Conservation (phyloP, 2,329 filamentous ascomycete species). For the Epichloe hybrida region DNA sequence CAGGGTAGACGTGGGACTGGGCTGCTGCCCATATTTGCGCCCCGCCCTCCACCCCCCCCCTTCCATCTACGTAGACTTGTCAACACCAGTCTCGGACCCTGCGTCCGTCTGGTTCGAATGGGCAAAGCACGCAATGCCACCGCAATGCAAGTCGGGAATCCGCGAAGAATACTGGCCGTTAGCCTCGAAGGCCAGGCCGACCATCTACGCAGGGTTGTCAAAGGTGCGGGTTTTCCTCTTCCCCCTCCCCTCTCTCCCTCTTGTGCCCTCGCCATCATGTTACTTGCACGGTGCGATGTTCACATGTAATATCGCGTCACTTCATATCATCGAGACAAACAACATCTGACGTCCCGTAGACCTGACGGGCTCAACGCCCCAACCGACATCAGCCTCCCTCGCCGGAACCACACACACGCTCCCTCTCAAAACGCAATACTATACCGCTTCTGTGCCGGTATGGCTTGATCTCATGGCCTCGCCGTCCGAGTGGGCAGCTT, state of each 20-base stretch:
- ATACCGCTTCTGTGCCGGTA: slow-evolving; percentile 44
- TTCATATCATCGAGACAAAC: background rate
- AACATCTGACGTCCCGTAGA: slow-evolving; percentile 23
- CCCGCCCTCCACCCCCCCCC: background rate
- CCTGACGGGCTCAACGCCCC: slow-evolving; percentile 35
- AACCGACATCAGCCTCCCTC: slow-evolving; percentile 27
- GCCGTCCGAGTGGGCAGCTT: slow-evolving; percentile 39
- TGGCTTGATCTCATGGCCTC: slow-evolving; percentile 51
- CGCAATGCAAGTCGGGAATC: background rate
- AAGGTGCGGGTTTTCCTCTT: slow-evolving; percentile 27
- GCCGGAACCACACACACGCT: slow-evolving; percentile 48
- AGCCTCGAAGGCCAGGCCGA: slow-evolving; percentile 32
- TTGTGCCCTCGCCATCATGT: background rate
- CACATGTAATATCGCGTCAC: too few relatives aligned
- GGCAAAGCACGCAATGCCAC: background rate
- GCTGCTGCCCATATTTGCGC: background rate
- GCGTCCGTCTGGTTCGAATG: background rate
- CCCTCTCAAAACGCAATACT: slow-evolving; percentile 45
- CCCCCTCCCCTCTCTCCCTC: too few relatives aligned
- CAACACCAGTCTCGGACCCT: too few relatives aligned
- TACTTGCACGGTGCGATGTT: background rate
- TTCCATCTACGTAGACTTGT: background rate
- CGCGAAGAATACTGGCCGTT: slow-evolving; percentile 45
- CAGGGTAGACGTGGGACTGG: too few relatives aligned
- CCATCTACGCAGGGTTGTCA: slow-evolving; percentile 36